Conservation (phyloP, 257 asterid genomes). For the Vinca minor region DNA sequence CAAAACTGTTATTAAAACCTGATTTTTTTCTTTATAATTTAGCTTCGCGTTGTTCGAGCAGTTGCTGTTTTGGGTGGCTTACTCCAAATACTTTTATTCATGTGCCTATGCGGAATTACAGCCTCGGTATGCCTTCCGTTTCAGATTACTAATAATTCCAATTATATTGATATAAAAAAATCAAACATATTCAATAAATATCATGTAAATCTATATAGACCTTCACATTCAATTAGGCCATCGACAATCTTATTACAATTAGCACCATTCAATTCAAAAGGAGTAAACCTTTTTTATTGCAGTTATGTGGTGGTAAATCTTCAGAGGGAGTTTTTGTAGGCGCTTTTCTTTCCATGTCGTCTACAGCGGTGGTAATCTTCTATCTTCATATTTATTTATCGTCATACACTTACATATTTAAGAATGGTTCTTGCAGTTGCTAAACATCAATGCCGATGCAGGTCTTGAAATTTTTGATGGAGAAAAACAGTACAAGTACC, state of each 20-base stretch:
- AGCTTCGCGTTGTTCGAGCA: conserved; percentile 97
- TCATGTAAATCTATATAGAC: background rate
- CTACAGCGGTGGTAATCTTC: conserved; percentile 90
- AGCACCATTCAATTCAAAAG: conserved; percentile 14
- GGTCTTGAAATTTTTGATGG: conserved; percentile 75
- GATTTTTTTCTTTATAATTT: conserved; percentile 18
- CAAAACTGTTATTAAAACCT: background rate
- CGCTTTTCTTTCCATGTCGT: conserved; percentile 94
- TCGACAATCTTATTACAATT: background rate
- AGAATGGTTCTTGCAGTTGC: background rate
- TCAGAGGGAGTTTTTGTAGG: conserved; percentile 98
- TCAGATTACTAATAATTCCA: background rate
- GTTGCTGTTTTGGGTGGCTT: conserved; percentile 98
- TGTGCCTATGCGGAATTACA: conserved; percentile 89
- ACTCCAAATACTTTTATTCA: conserved; percentile 82
- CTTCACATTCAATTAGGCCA: background rate
- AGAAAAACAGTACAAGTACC: conserved; percentile 69
- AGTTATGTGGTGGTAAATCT: conserved; percentile 92
- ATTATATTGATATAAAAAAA: background rate
- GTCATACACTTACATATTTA: conserved; percentile 20
- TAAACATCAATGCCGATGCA: conserved; percentile 9
- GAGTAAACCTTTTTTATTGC: conserved; percentile 25
- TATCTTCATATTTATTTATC: too few species aligned
- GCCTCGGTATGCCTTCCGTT: conserved; percentile 56
- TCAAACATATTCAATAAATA: background rate